Conservation (phyloP, 176 grass and related monocot genomes). For the Bromus sterilis region DNA sequence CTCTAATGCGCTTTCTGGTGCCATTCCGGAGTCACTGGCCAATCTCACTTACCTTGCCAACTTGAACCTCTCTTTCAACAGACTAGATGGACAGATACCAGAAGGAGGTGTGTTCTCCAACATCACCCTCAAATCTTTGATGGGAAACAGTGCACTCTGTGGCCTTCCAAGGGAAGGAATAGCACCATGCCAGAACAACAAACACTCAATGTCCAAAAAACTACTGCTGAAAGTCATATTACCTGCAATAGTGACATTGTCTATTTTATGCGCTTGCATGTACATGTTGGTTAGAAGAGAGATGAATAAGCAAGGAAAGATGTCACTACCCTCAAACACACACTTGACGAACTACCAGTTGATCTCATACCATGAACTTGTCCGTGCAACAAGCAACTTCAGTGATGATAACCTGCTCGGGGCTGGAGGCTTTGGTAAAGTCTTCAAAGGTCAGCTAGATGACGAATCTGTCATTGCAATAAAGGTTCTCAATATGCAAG, state of each 20-base stretch:
- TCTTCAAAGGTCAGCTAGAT: background rate
- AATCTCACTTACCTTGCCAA: background rate
- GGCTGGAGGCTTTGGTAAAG: background rate
- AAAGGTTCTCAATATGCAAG: constrained; percentile 15
- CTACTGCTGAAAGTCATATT: constrained; percentile 3
- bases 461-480: background rate
- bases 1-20: background rate
- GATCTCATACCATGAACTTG: constrained; percentile 18
- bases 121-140: constrained; percentile 35
- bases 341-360: background rate
- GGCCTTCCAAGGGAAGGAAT: constrained; percentile 23
- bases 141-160: constrained; percentile 34
- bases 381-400: background rate
- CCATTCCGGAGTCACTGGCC: background rate
- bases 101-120: constrained; percentile 32
- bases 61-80: constrained; percentile 12
- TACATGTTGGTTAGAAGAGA: background rate
- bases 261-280: background rate
- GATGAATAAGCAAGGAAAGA: constrained; percentile 5
- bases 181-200: background rate
- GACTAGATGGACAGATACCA: constrained; percentile 10
- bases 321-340: background rate
- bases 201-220: background rate
- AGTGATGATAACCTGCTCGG: background rate
- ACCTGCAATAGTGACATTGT: background rate